phyloP scores from a whole-genome alignment of 495 filamentous ascomycete genomes.

The Lasiosphaeria miniovina region DNA sequence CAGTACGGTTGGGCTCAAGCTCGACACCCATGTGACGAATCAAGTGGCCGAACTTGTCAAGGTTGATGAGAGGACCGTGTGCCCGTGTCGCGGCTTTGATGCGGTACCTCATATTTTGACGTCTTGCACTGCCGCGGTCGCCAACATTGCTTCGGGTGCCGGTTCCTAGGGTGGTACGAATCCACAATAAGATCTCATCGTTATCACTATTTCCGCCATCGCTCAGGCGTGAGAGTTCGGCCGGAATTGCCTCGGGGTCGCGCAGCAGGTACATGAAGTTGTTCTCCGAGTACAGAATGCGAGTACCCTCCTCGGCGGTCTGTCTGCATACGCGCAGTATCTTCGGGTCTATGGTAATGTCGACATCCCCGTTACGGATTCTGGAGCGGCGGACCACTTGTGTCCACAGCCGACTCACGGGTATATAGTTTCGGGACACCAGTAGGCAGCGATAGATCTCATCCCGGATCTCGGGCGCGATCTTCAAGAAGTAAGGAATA shows the following conservation, averaged over 20 bases:
- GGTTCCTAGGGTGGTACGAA: not conserved
- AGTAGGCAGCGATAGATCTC: conserved; percentile 37
- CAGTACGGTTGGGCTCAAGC: conserved; percentile 32
- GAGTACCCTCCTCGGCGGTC: conserved; percentile 27
- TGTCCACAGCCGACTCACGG: conserved; percentile 35
- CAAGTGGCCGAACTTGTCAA: conserved; percentile 35
- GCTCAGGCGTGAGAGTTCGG: not conserved
- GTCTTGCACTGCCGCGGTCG: not conserved
- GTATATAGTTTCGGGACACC: conserved; percentile 30
- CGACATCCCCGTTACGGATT: conserved; percentile 9
- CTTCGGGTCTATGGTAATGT: conserved; percentile 21
- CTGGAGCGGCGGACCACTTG: conserved; percentile 14
- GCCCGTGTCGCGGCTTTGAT: not conserved
- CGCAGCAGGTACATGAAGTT: conserved; percentile 39
- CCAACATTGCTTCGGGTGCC: not conserved
- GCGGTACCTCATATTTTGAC: not conserved
- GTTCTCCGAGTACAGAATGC: conserved; percentile 41
- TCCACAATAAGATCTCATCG: not conserved
- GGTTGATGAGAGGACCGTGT: conserved; percentile 22
- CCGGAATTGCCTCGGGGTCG: conserved; percentile 19
- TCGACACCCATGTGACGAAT: conserved; percentile 37
- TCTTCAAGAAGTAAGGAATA: conserved; percentile 14
- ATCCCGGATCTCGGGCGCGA: conserved; percentile 36
- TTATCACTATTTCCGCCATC: not conserved
- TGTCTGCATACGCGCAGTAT: conserved; percentile 34